A percentile compares a stretch with the other conserved stretches of the same genome.
Evolutionary conservation across 768 basidiomycete genomes (phyloP).

Genomic region (Arthromyces matolae): DNA sequence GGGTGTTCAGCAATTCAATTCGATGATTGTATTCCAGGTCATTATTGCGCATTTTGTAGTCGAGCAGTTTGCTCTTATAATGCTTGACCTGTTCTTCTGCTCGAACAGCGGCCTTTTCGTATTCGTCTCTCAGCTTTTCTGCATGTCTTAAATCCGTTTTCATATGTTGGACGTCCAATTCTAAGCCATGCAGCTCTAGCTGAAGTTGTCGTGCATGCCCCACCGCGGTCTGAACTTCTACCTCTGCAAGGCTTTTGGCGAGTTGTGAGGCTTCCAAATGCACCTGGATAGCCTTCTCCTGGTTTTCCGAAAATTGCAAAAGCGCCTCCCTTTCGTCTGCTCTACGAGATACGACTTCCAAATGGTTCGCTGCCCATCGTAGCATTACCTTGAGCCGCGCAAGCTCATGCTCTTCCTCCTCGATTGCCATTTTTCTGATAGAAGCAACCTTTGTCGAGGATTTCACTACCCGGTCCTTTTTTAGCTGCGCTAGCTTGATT

Average conservation of each 20-base stretch:
- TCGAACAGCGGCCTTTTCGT: conserved; percentile 41
- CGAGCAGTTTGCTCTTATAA: conserved; percentile 41
- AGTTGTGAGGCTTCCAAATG: conserved; percentile 39
- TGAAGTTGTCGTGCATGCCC: conserved; percentile 45
- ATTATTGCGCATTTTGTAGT: conserved; percentile 40
- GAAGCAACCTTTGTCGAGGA: conserved; percentile 35
- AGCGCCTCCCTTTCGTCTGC: conserved; percentile 49
- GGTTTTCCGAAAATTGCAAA: conserved; percentile 49
- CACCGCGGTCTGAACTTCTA: conserved; percentile 21
- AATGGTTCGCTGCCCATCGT: conserved; percentile 45
- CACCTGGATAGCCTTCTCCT: conserved; percentile 36
- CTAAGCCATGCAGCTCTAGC: conserved; percentile 42
- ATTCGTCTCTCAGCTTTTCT: conserved; percentile 32
- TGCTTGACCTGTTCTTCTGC: conserved; percentile 41
- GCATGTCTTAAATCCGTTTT: conserved; percentile 34
- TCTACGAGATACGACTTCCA: conserved; percentile 54
- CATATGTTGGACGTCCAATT: conserved; percentile 36
- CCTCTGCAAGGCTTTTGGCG: conserved; percentile 34
- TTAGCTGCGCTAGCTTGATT: conserved; percentile 30
- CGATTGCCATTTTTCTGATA: conserved; percentile 38
- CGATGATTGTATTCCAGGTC: conserved; percentile 40
- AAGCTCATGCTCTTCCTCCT: conserved; percentile 56
- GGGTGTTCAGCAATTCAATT: conserved; percentile 39
- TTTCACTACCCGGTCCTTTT: conserved; percentile 29
- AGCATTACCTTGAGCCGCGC: conserved; percentile 52